phyloP scores from a whole-genome alignment of 768 basidiomycete species.

The Hydnomerulius pinastri region DNA sequence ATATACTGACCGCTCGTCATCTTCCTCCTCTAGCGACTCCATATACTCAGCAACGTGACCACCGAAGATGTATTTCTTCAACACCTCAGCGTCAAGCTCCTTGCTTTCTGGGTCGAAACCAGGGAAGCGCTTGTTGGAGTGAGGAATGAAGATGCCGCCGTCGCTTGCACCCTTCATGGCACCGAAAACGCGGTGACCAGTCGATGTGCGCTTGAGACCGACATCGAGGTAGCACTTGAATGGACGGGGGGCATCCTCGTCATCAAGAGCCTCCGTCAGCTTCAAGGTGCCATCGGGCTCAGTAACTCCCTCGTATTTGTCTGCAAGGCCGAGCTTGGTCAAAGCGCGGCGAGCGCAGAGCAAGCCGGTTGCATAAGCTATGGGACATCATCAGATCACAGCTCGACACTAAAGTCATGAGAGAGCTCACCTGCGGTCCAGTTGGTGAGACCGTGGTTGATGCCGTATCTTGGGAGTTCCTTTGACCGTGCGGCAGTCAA shows the following conservation, averaged over 20 bases:
- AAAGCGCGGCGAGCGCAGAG: constrained; percentile 93
- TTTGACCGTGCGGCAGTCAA: constrained; percentile 84
- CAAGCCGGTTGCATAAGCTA: constrained; percentile 96
- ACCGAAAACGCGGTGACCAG: constrained; percentile 96
- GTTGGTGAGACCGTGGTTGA: constrained; percentile 98
- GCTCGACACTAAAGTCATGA: neutral
- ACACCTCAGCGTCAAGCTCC: constrained; percentile 87
- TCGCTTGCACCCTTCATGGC: constrained; percentile 99
- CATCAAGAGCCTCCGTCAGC: constrained; percentile 84
- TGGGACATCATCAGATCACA: constrained; percentile 3
- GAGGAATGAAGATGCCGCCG: constrained; percentile 97
- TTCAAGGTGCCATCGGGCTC: constrained; percentile 88
- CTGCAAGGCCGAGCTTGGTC: constrained; percentile 92
- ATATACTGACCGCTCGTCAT: constrained; percentile 83
- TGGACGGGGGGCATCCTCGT: constrained; percentile 93
- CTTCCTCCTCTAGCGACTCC: constrained; percentile 99
- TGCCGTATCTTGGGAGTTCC: constrained; percentile 95
- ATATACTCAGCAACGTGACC: constrained; percentile 99
- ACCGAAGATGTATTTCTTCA: constrained; percentile 97
- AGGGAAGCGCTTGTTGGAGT: constrained; percentile 97
- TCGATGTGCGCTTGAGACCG: constrained; percentile 96
- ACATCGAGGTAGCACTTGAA: constrained; percentile 99
- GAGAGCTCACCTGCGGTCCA: constrained; percentile 83
- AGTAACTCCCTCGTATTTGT: constrained; percentile 94
- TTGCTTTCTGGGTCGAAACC: constrained; percentile 94